Evolutionary conservation across 371 early-diverging fungal genomes (phyloP), one percentile per base, ranked within the genome.

Genomic region (Mucor lusitanicus): DNA sequence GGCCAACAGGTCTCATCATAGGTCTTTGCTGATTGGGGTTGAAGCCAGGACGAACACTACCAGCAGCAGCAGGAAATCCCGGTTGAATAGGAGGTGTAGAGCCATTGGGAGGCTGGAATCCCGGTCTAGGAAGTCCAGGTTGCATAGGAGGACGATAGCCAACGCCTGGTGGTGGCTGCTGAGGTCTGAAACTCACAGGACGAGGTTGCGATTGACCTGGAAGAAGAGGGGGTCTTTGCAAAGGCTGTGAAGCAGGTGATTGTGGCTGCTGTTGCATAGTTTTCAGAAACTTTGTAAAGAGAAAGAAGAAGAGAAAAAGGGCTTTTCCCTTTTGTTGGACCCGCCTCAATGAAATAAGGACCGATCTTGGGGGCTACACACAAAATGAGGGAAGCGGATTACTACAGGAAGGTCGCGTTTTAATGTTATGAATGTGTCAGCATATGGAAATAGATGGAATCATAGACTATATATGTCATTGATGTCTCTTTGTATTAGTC

Each of bases 31-130:
- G 63, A 25, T 33, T 46, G 11, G 74, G 76, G n/a, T 39, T 27
- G 35, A 62, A 65, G 0, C 63, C 63, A 28, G 79, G 77, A 44
- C 75, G 78, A 15, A 67, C 60, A 27, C 17, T 17, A 54, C 69
- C 71, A 32, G 63, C 62, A 54, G 67, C 71, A 32, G 65, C 62
- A 54, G 67, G 67, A 42, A 61, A 55, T 27, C 70, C 74, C 40
- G 76, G 73, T 50, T 72, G 63, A 21, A 58, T 54, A 33, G 70
- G 69, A 19, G 59, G 21, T 13, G 65, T 62, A 33, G 67, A 39
- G 33, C 64, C 66, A 35, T 61, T 59, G 27, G 75, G 66, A 60
- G 72, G 64, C 35, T 62, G 62, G 55, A 79, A 72, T 53, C 71
- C 74, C 32, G 76, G 79, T 70, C 76, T 68, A 50, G 63, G 58